Evolutionary conservation across 345 rosid genomes (phyloP).

Genomic region (Eucalyptus curtisii): DNA sequence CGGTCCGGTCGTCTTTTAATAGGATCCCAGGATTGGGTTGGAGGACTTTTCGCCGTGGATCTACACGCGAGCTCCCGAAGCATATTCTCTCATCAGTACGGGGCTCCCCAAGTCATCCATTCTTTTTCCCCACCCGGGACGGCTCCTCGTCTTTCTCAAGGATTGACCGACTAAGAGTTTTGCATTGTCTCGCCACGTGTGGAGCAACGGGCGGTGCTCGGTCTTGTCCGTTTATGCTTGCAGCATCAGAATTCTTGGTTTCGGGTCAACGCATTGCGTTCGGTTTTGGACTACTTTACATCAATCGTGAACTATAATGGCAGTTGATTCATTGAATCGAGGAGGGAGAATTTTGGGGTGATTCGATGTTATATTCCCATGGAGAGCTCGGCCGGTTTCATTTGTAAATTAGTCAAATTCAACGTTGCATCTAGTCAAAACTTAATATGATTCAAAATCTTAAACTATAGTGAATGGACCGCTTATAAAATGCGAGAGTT

Average conservation of each 20-base stretch:
- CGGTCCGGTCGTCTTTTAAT: neutral
- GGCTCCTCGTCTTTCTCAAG: neutral
- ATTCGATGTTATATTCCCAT: accelerated
- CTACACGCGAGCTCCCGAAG: neutral
- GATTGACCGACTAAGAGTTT: neutral
- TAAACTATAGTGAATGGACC: accelerated
- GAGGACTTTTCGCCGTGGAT: neutral
- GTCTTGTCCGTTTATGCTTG: neutral
- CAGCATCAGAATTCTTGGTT: neutral
- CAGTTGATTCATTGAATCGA: neutral
- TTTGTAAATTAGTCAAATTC: neutral
- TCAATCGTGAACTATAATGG: neutral
- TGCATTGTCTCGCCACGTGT: neutral
- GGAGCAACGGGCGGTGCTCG: neutral
- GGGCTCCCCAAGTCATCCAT: neutral
- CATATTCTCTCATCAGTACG: neutral
- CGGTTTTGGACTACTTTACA: neutral
- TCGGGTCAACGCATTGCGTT: neutral
- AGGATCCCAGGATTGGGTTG: neutral
- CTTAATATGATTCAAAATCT: accelerated
- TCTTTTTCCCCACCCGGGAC: neutral
- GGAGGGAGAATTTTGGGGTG: neutral
- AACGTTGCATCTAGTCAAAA: neutral
- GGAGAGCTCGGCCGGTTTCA: neutral
- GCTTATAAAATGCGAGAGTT: neutral